phyloP scores from a whole-genome alignment of 2,329 filamentous ascomycete species.

The Ustulina deusta region DNA sequence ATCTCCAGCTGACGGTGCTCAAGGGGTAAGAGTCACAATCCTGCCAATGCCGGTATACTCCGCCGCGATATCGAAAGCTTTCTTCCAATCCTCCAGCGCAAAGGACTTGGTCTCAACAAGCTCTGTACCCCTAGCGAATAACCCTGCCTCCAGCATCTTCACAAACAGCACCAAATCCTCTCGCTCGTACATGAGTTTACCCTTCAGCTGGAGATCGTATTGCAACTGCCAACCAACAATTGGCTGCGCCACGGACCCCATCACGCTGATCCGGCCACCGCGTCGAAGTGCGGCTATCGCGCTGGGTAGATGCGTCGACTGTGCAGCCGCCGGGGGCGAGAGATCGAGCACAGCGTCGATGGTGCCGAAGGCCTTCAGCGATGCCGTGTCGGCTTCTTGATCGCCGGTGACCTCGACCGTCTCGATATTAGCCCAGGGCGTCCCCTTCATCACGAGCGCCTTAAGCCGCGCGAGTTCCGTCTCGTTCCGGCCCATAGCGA shows the following conservation, averaged over 20 bases:
- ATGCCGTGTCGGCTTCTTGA: constrained; percentile 51
- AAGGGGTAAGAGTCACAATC: constrained; percentile 39
- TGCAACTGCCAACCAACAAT: constrained; percentile 41
- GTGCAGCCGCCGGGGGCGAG: constrained; percentile 55
- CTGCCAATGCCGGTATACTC: constrained; percentile 39
- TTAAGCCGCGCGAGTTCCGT: constrained; percentile 53
- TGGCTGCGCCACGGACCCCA: constrained; percentile 44
- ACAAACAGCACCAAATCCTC: constrained; percentile 55
- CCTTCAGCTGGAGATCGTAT: constrained; percentile 52
- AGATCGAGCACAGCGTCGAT: constrained; percentile 62
- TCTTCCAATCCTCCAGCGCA: constrained; percentile 41
- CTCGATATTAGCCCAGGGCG: constrained; percentile 48
- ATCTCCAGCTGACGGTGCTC: not conserved
- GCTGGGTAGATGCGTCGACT: constrained; percentile 56
- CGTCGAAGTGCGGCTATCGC: constrained; percentile 52
- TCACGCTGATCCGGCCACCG: constrained; percentile 53
- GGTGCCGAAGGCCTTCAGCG: constrained; percentile 43
- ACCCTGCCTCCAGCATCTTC: constrained; percentile 57
- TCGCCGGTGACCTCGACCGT: constrained; percentile 59
- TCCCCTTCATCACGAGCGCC: constrained; percentile 40
- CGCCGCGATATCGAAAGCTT: constrained; percentile 39
- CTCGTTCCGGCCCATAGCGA: constrained; percentile 62
- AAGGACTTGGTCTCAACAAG: constrained; percentile 42
- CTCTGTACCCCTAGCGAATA: constrained; percentile 40
- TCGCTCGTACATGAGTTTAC: constrained; percentile 61